phyloP scores from a whole-genome alignment of 2,329 filamentous ascomycete genomes.

The Ascochyta koolunga region DNA sequence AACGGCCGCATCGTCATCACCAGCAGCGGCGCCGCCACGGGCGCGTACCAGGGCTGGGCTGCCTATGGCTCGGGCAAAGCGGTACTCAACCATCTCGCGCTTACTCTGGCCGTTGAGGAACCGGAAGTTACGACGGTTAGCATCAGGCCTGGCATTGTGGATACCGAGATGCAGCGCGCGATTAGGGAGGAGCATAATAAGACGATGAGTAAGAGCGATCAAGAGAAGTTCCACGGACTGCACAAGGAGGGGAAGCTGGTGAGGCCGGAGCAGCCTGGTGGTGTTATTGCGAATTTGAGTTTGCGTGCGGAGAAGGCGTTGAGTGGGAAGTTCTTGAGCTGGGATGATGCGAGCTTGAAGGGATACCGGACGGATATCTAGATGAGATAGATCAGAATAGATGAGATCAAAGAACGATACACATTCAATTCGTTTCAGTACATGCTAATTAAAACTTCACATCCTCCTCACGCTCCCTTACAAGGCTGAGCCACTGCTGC shows the following conservation, averaged over 20 bases:
- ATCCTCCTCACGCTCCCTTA: neutral
- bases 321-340: slow-evolving; percentile 74
- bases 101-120: slow-evolving; percentile 78
- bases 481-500: slow-evolving; percentile 11
- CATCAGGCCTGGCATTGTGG: slow-evolving; percentile 79
- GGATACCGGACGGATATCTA: slow-evolving; percentile 32
- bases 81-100: slow-evolving; percentile 77
- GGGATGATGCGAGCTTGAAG: slow-evolving; percentile 40
- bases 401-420: neutral
- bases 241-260: slow-evolving; percentile 75
- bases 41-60: slow-evolving; percentile 74
- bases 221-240: slow-evolving; percentile 69
- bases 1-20: slow-evolving; percentile 77
- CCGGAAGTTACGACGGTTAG: slow-evolving; percentile 74
- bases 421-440: neutral
- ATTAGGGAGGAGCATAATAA: slow-evolving; percentile 74
- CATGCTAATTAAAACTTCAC: neutral
- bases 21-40: slow-evolving; percentile 76
- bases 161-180: slow-evolving; percentile 89
- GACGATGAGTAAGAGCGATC: slow-evolving; percentile 64
- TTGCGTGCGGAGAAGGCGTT: slow-evolving; percentile 67
- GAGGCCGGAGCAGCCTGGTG: slow-evolving; percentile 81
- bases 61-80: slow-evolving; percentile 85
- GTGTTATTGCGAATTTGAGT: slow-evolving; percentile 82
- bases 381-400: neutral